phyloP scores from a whole-genome alignment of 2,329 filamentous ascomycete species.

The Calonectria pseudoturangicola region DNA sequence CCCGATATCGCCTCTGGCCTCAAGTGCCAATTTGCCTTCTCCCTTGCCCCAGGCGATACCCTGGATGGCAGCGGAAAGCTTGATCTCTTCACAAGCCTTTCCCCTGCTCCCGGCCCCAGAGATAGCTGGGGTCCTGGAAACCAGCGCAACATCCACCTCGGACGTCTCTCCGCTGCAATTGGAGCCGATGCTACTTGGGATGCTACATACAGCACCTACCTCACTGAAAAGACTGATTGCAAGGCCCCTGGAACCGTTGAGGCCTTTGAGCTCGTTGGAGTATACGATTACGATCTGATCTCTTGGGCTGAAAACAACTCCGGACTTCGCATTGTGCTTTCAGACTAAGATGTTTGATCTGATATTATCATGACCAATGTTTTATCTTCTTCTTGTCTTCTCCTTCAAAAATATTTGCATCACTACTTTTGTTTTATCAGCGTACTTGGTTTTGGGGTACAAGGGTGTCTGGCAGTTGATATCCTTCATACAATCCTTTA shows the following conservation, averaged over 20 bases:
- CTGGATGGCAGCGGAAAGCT: constrained; percentile 1
- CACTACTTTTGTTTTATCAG: neutral
- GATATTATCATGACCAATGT: neutral
- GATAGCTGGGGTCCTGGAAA: constrained; percentile 15
- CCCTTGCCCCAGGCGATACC: neutral
- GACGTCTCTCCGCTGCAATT: constrained; percentile 11
- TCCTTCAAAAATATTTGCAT: constrained; percentile 3
- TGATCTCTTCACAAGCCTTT: neutral
- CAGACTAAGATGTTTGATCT: neutral
- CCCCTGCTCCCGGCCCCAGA: neutral
- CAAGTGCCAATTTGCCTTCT: constrained; percentile 14
- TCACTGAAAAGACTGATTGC: constrained; percentile 13
- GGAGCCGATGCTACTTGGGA: constrained; percentile 12
- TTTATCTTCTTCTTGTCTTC: neutral
- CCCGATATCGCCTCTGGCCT: constrained; percentile 2
- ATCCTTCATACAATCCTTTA: constrained; percentile 10
- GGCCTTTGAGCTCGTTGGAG: constrained; percentile 16
- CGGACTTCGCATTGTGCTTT: constrained; percentile 1
- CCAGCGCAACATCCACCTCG: constrained; percentile 18
- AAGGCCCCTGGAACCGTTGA: constrained; percentile 11
- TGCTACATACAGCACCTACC: constrained; percentile 4
- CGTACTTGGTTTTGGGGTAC: neutral
- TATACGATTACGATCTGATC: constrained; percentile 4
- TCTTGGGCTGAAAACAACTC: neutral
- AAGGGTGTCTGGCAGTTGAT: neutral